These are phyloP conservation scores for Mercurialis annua DNA, from an alignment of 345 rosid species.

Conservation along the genomic window DNA sequence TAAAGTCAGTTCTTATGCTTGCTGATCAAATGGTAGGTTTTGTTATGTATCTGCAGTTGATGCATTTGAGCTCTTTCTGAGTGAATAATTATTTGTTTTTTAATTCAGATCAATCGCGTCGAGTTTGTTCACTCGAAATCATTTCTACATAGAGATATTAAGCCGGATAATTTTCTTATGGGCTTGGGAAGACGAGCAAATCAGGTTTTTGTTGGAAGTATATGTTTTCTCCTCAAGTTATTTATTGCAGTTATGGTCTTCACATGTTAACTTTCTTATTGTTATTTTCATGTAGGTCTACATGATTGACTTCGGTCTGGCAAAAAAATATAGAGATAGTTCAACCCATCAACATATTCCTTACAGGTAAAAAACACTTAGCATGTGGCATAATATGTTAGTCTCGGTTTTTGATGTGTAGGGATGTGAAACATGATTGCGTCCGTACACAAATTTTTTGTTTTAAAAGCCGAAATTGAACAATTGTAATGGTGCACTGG, in stretches of 20 bases:
- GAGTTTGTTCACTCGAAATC: conserved; percentile 88
- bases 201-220: conserved; percentile 48
- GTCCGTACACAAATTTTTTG: not conserved
- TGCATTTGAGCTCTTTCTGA: not conserved
- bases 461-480: not conserved
- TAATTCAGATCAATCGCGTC: conserved; percentile 67
- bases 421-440: not conserved
- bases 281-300: conserved; percentile 49
- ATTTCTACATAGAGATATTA: conserved; percentile 85
- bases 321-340: conserved; percentile 81
- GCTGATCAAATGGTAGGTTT: conserved; percentile 89
- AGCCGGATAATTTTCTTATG: conserved; percentile 96
- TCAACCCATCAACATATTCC: conserved; percentile 87
- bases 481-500: not conserved
- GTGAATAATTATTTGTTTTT: conserved; percentile 7
- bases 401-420: not conserved
- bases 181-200: conserved; percentile 88
- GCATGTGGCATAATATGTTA: not conserved
- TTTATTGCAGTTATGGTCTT: not conserved
- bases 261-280: not conserved
- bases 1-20: conserved; percentile 91
- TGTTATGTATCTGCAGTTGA: not conserved
- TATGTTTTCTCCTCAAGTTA: not conserved
- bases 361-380: conserved; percentile 48
- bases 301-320: conserved; percentile 85